Evolutionary conservation across 495 filamentous ascomycete species (phyloP), one percentile per base, ranked within the genome.

Genomic region (Tuber brumale): DNA sequence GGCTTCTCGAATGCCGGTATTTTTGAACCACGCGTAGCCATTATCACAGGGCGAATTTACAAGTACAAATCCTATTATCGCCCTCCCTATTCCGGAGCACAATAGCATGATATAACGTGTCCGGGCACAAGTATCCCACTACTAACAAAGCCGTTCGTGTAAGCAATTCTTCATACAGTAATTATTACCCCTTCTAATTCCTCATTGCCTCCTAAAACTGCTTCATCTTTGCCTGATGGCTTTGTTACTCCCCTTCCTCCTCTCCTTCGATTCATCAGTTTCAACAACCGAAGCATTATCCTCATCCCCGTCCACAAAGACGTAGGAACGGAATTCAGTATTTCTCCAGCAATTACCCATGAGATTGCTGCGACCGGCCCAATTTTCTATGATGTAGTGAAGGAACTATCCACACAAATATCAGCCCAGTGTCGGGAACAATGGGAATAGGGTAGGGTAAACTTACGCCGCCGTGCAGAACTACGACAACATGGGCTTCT

Each of bases 381-480:
- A 97, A 77, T 97, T 94, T 76, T 94, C 88, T 6, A 93, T 97
- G 72, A 98, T 86, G 78, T 92, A 97, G 82, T 90, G 92, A 70
- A 93, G 78, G 73, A 91, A 89, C 76, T 80, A 51, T n/a, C 48
- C 21, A n/a, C 9, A 19, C 23, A 39, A 18, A n/a, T 41, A 27
- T 35, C 12, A 46, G 3, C 23, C 39, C 12, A 10, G 19, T 51
- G 14, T 0, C 27, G 37, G 23, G 48, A 51, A 7, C 35, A 21
- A 16, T 0, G 21, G n/a, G 31, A 46, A 31, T 61, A 31, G 3
- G n/a, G 12, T 14, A 14, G 0, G 27, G 10, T n/a, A 42, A 69
- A 74, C 79, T 76, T 75, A 80, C 79, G 12, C 89, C 90, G 12
- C 92, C 92, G 79, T 94, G 92, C 4, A 90, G 89, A 7, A 94